These are phyloP conservation scores for Pseudomassariella vexata DNA, from an alignment of 2,329 filamentous ascomycete species.

Conservation along the genomic window DNA sequence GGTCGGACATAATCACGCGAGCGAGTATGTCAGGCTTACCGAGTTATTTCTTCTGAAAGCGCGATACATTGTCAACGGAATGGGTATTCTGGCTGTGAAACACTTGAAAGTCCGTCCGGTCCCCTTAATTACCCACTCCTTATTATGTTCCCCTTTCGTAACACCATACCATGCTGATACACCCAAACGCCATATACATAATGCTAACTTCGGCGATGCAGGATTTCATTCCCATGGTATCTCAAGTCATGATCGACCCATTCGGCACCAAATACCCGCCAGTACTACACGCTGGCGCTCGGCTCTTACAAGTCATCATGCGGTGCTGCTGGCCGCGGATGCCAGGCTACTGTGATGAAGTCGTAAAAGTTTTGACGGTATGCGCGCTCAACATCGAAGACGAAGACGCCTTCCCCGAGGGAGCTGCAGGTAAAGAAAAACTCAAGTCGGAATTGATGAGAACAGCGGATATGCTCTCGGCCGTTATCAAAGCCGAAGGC, in stretches of 20 bases:
- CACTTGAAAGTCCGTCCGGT: constrained; percentile 58
- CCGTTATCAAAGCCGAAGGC: constrained; percentile 22
- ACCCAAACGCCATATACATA: neutral
- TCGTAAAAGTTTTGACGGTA: constrained; percentile 55
- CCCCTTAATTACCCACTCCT: no score
- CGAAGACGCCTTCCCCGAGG: constrained; percentile 15
- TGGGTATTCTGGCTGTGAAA: constrained; percentile 60
- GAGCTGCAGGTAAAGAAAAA: constrained; percentile 9
- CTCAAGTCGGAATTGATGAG: constrained; percentile 27
- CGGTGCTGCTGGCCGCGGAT: constrained; percentile 66
- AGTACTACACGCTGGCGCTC: constrained; percentile 46
- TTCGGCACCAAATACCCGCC: constrained; percentile 53
- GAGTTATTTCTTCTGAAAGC: constrained; percentile 49
- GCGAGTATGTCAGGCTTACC: constrained; percentile 52
- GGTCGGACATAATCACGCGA: constrained; percentile 49
- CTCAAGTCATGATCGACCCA: constrained; percentile 60
- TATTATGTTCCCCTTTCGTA: neutral
- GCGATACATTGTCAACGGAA: constrained; percentile 40
- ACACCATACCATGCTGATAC: neutral
- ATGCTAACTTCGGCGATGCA: constrained; percentile 23
- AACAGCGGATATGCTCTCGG: constrained; percentile 27
- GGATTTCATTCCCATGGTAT: constrained; percentile 63
- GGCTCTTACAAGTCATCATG: constrained; percentile 52
- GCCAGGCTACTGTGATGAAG: constrained; percentile 52
- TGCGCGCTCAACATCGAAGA: constrained; percentile 57